Conservation (phyloP, 169 alveolate genomes). For the Plasmodium coatneyi region DNA sequence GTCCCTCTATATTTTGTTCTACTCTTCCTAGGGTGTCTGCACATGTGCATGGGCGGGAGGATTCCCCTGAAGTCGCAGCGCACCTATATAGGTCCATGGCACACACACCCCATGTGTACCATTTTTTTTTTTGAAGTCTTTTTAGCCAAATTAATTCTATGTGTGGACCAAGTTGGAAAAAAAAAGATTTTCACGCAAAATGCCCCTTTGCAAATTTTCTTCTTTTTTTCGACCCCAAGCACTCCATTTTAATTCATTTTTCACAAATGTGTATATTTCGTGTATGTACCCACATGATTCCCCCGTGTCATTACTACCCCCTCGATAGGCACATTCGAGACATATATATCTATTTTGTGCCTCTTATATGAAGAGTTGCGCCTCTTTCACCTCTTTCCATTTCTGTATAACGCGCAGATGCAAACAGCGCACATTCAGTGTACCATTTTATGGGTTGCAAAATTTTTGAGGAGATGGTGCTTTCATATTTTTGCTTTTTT, state of each 20-base stretch:
- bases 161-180: background rate
- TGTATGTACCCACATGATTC: background rate
- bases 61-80: background rate
- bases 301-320: background rate
- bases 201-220: background rate
- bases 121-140: background rate
- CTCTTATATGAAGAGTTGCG: background rate
- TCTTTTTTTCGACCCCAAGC: background rate
- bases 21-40: slow-evolving; percentile 28
- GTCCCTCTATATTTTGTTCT: slow-evolving; percentile 65
- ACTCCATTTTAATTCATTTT: background rate
- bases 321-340: background rate
- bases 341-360: background rate
- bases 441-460: background rate
- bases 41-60: background rate
- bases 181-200: background rate
- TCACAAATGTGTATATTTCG: background rate
- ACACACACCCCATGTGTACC: background rate
- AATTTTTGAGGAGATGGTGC: background rate
- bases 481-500: background rate
- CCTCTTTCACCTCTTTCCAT: background rate
- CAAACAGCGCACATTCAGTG: background rate
- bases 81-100: background rate
- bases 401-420: background rate
- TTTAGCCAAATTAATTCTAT: slow-evolving; percentile 20